Base-by-base conservation (phyloP, 1,139 yeast genomes). In the Sugiyamaella sp. region DNA sequence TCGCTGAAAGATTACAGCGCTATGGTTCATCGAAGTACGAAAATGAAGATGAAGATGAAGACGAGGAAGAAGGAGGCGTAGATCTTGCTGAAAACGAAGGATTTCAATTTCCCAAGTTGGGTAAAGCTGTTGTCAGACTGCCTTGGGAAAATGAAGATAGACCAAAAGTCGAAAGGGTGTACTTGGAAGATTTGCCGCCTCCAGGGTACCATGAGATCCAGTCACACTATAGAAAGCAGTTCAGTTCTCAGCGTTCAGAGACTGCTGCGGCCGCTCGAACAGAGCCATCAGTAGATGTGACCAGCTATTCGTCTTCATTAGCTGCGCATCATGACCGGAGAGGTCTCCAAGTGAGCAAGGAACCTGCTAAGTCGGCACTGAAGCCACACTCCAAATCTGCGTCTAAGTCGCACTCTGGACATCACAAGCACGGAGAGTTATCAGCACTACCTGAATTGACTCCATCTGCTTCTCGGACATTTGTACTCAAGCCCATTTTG, bases 21-120 rank as follows among this genome's bases (percentile, higher is more conserved):
- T 25, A 24, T n/a, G 25, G 45, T 33, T 25, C 32, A 14, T 22
- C 24, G 19, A 9, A 14, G 20, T 40, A 41, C 12, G 42, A 38
- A 24, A 53, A 53, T 9, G 54, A 24, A 3, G 57, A 35, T 3
- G 56, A 50, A 20, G 56, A 49, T 10, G 64, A 63, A 40, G 66
- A 67, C 10, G 52, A 53, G 6, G 51, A 58, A 25, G 65, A 60
- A 60, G 63, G 6, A 49, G 54, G 32, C n/a, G 43, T 20, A 20
- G 45, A 42, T 9, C 16, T 25, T 25, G 25, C 9, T 12, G 40
- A 44, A 22, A 38, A 33, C 10, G 19, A 21, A 20, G 53, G 46
- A 37, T 56, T 58, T 49, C 54, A 49, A 21, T 56, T 50, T 41
- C 61, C 61, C 24, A 46, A 43, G 20, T 49, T 57, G 27, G 61